phyloP scores from a whole-genome alignment of 768 basidiomycete genomes.

The Tylopilus cervinicoccineus region DNA sequence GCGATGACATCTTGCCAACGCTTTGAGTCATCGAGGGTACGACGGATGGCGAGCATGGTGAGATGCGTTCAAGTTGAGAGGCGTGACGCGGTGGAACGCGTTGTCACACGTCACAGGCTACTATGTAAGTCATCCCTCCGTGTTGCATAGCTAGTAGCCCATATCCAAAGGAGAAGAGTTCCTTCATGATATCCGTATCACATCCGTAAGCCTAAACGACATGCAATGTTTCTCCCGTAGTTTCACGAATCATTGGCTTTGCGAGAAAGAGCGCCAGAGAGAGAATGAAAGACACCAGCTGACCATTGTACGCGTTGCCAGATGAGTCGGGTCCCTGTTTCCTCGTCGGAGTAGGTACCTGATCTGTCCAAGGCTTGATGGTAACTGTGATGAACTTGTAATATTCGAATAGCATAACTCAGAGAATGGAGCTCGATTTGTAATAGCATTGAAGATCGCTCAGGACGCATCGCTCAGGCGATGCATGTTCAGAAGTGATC shows the following conservation, averaged over 20 bases:
- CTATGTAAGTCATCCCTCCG: too few species aligned
- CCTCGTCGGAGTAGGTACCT: too few species aligned
- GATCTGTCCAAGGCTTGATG: too few species aligned
- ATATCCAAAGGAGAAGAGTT: background rate
- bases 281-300: too few species aligned
- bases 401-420: background rate
- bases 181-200: background rate
- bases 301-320: too few species aligned
- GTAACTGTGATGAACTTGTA: too few species aligned
- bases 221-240: too few species aligned
- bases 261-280: too few species aligned
- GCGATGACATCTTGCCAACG: constrained; percentile 13
- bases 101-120: too few species aligned
- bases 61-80: background rate
- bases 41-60: constrained; percentile 11
- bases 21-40: background rate
- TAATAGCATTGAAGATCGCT: background rate
- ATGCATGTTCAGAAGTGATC: background rate
- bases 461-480: background rate
- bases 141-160: too few species aligned
- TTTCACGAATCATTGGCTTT: too few species aligned
- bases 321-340: background rate
- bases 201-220: background rate
- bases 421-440: background rate
- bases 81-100: background rate